Conservation (phyloP, 306 rosid species). For the Geum urbanum region DNA sequence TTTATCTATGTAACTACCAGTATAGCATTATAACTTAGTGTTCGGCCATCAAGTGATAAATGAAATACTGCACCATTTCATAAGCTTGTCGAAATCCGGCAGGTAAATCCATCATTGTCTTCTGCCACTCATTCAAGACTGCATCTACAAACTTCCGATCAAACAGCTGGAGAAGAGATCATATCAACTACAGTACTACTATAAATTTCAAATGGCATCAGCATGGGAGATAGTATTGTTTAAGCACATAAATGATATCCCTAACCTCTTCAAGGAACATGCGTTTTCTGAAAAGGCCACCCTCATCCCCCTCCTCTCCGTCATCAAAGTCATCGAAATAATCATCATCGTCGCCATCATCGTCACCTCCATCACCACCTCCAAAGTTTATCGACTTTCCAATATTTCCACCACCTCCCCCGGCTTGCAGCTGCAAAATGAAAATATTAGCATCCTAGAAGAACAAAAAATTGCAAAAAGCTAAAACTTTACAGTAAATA, state of each 20-base stretch:
- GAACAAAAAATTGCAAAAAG: background rate
- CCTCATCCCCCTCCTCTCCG: constrained; percentile 96
- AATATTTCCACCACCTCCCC: constrained; percentile 92
- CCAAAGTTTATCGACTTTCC: constrained; percentile 85
- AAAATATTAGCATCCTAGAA: constrained; percentile 7
- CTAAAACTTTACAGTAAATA: background rate
- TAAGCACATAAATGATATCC: constrained; percentile 19
- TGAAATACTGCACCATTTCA: constrained; percentile 67
- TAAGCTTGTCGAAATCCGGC: constrained; percentile 98
- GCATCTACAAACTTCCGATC: constrained; percentile 94
- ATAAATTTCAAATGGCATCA: constrained; percentile 23
- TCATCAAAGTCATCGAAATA: constrained; percentile 96
- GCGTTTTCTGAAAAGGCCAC: constrained; percentile 86
- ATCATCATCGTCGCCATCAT: constrained; percentile 88
- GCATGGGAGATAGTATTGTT: constrained; percentile 11
- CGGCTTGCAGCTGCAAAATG: constrained; percentile 58
- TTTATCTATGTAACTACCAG: background rate
- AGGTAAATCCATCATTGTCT: constrained; percentile 91
- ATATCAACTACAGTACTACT: constrained; percentile 21
- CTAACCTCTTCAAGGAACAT: constrained; percentile 84
- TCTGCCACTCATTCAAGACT: constrained; percentile 91
- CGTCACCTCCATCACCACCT: constrained; percentile 99
- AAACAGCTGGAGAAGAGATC: constrained; percentile 61
- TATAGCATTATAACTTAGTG: background rate
- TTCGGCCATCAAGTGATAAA: constrained; percentile 22